Evolutionary conservation across 768 basidiomycete species (phyloP).

Genomic region (Kwoniella newhampshirensis): DNA sequence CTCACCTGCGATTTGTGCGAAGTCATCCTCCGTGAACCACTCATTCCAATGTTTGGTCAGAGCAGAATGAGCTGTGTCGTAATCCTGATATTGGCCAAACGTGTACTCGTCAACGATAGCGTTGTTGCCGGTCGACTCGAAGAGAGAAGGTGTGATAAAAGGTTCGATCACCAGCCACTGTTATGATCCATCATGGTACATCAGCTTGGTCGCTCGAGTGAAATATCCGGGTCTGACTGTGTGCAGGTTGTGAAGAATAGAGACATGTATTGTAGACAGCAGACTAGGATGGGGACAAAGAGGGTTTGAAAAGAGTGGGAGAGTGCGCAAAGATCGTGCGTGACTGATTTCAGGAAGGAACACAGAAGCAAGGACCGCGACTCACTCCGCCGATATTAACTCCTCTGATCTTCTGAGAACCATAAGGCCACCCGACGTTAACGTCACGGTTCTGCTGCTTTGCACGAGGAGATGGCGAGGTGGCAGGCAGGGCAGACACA

Average conservation of each 20-base stretch:
- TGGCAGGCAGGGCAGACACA: constrained; percentile 4
- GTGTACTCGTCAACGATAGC: constrained; percentile 53
- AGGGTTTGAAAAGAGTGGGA: too few relatives aligned
- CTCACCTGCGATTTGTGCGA: constrained; percentile 49
- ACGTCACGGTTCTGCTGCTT: constrained; percentile 31
- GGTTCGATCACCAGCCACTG: constrained; percentile 49
- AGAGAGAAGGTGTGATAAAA: constrained; percentile 51
- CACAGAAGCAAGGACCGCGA: not conserved
- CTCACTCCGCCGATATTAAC: constrained; percentile 48
- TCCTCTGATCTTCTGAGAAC: constrained; percentile 46
- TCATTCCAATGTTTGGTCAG: constrained; percentile 49
- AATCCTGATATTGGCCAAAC: constrained; percentile 46
- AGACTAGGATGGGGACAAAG: too few relatives aligned
- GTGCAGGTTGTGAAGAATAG: not conserved
- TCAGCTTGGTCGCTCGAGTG: too few relatives aligned
- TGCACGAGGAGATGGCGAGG: not conserved
- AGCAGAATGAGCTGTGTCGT: constrained; percentile 31
- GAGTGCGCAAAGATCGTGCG: not conserved
- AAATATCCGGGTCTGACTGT: constrained; percentile 7
- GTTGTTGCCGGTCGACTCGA: constrained; percentile 44
- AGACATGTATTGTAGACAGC: too few relatives aligned
- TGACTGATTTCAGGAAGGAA: not conserved
- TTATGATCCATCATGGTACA: not conserved
- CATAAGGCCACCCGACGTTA: constrained; percentile 50
- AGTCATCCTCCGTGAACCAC: constrained; percentile 55